Evolutionary conservation across 176 grass and related monocot species (phyloP).

Genomic region (Leersia perrieri): DNA sequence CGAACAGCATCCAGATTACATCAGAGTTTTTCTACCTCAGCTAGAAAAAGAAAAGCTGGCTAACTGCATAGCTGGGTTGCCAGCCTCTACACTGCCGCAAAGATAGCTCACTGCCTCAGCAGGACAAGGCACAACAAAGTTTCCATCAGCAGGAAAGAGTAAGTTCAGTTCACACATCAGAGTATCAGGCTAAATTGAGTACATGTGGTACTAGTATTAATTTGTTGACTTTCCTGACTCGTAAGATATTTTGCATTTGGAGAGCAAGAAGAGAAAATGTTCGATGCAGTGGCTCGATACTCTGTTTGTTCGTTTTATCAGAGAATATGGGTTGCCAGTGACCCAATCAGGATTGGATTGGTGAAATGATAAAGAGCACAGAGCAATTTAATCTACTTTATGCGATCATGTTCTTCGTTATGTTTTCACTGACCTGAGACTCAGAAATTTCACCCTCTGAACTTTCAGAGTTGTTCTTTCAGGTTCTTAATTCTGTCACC

Average conservation of each 20-base stretch:
- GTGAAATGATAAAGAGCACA: background rate
- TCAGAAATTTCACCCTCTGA: background rate
- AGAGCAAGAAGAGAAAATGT: background rate
- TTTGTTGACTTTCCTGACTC: background rate
- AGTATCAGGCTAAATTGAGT: background rate
- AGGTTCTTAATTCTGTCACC: background rate
- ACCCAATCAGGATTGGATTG: background rate
- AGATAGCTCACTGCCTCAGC: too few species aligned
- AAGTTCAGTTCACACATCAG: background rate
- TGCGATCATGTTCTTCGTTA: conserved; percentile 6
- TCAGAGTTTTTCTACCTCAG: too few species aligned
- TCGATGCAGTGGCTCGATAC: background rate
- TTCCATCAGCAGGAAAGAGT: too few species aligned
- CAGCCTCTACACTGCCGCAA: too few species aligned
- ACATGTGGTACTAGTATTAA: background rate
- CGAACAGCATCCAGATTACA: too few species aligned
- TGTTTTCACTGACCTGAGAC: background rate
- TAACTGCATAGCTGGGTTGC: too few species aligned
- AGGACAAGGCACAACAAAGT: too few species aligned
- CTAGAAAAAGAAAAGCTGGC: too few species aligned
- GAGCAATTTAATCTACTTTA: background rate
- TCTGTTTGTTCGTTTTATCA: background rate
- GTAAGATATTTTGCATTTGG: background rate
- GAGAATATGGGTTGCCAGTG: background rate
- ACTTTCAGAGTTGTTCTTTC: background rate